A percentile compares a stretch with the other conserved stretches of the same genome.
phyloP scores from a whole-genome alignment of 1,139 yeast species.

The Suhomyces bokatorum region DNA sequence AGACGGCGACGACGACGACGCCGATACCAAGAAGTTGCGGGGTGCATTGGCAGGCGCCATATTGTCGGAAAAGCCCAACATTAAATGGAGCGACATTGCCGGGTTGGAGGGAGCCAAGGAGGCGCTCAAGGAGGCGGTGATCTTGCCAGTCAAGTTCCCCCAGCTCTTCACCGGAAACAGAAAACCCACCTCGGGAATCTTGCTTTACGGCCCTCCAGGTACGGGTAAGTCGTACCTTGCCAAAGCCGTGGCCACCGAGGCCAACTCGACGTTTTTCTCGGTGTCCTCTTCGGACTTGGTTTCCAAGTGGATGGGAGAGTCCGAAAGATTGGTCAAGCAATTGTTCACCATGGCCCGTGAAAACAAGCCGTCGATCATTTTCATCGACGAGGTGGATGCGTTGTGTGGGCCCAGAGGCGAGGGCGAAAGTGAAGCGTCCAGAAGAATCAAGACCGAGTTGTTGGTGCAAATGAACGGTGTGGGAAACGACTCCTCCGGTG shows the following conservation, averaged over 20 bases:
- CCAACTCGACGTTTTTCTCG: conserved; percentile 93
- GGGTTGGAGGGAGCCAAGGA: conserved; percentile 95
- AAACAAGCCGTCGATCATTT: conserved; percentile 90
- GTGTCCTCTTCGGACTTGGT: conserved; percentile 94
- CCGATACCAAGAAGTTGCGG: conserved; percentile 82
- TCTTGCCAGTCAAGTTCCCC: conserved; percentile 91
- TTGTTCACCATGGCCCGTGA: conserved; percentile 95
- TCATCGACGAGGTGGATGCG: conserved; percentile 97
- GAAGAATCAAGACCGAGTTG: conserved; percentile 94
- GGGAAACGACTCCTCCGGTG: conserved; percentile 92
- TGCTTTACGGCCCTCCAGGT: conserved; percentile 97
- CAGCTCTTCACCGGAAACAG: conserved; percentile 93
- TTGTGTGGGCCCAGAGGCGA: conserved; percentile 98
- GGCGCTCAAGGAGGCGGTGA: conserved; percentile 95
- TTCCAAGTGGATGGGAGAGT: conserved; percentile 99
- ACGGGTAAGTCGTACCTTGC: conserved; percentile 97
- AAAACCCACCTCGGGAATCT: conserved; percentile 88
- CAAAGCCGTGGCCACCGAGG: conserved; percentile 98
- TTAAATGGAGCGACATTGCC: conserved; percentile 93
- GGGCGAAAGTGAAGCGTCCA: conserved; percentile 94
- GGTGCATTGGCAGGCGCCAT: conserved; percentile 94
- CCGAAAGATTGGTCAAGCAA: conserved; percentile 92
- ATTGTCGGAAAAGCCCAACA: conserved; percentile 88
- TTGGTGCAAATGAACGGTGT: conserved; percentile 99
- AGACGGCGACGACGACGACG: conserved; percentile 66